Evolutionary conservation across 2,329 filamentous ascomycete species (phyloP).

Genomic region (Aspergillus phoenicis): DNA sequence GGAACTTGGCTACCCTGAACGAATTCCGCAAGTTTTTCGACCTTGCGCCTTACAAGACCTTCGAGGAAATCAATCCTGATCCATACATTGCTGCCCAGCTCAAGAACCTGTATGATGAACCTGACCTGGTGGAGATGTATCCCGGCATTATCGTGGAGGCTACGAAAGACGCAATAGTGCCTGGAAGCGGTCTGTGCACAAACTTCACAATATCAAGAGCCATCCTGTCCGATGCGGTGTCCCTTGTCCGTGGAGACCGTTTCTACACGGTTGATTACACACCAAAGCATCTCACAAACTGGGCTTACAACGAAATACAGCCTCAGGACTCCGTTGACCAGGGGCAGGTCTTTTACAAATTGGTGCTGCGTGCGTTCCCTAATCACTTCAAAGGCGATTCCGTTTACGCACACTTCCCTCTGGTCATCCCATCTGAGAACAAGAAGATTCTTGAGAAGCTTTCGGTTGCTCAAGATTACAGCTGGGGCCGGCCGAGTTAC

Average conservation of each 20-base stretch:
- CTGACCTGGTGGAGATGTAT: slow-evolving; percentile 60
- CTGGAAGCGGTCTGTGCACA: slow-evolving; percentile 53
- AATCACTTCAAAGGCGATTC: slow-evolving; percentile 52
- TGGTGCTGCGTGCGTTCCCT: slow-evolving; percentile 55
- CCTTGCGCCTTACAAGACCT: slow-evolving; percentile 52
- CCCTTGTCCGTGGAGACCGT: slow-evolving; percentile 50
- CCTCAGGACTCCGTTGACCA: slow-evolving; percentile 50
- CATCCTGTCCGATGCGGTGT: slow-evolving; percentile 52
- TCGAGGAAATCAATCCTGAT: slow-evolving; percentile 57
- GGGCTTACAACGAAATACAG: slow-evolving; percentile 49
- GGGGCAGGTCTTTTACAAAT: slow-evolving; percentile 55
- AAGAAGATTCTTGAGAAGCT: slow-evolving; percentile 46
- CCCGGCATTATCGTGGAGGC: slow-evolving; percentile 60
- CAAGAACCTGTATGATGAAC: slow-evolving; percentile 53
- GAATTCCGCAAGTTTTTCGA: slow-evolving; percentile 57
- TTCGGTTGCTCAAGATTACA: slow-evolving; percentile 47
- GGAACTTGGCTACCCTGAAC: slow-evolving; percentile 64
- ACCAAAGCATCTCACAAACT: slow-evolving; percentile 49
- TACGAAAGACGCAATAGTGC: slow-evolving; percentile 54
- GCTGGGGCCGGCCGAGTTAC: slow-evolving; percentile 36
- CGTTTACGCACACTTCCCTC: slow-evolving; percentile 54
- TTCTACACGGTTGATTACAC: slow-evolving; percentile 52
- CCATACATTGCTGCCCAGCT: slow-evolving; percentile 49
- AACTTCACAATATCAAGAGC: slow-evolving; percentile 50
- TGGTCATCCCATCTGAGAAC: slow-evolving; percentile 53